phyloP scores from a whole-genome alignment of 805 yeast species.

The Wickerhamiella occidentalis region DNA sequence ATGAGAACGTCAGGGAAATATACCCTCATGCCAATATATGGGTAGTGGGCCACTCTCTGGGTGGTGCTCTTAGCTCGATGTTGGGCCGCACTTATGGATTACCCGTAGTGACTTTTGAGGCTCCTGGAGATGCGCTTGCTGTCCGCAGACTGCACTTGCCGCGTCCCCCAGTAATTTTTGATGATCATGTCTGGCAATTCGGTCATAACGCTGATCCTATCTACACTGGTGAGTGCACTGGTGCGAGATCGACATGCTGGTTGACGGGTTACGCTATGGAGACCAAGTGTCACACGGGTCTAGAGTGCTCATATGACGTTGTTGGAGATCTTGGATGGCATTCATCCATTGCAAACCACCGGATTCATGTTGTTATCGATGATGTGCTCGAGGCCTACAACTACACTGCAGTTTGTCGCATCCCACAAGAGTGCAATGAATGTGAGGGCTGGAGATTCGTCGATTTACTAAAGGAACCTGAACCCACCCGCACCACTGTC shows the following conservation, averaged over 20 bases:
- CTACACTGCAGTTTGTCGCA: slow-evolving; percentile 58
- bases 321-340: slow-evolving; percentile 86
- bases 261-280: slow-evolving; percentile 96
- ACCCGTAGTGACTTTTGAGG: slow-evolving; percentile 83
- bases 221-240: slow-evolving; percentile 92
- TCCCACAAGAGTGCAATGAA: slow-evolving; percentile 66
- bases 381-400: slow-evolving; percentile 62
- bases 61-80: slow-evolving; percentile 73
- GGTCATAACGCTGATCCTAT: slow-evolving; percentile 98
- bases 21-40: slow-evolving; percentile 70
- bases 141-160: slow-evolving; percentile 79
- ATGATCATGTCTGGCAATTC: slow-evolving; percentile 85
- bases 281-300: slow-evolving; percentile 85
- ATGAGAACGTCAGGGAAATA: slow-evolving; percentile 49
- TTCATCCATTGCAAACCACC: slow-evolving; percentile 74
- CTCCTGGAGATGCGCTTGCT: slow-evolving; percentile 86
- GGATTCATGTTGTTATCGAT: slow-evolving; percentile 83
- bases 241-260: slow-evolving; percentile 79
- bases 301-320: slow-evolving; percentile 76
- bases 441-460: slow-evolving; percentile 82
- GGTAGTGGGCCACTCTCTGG: slow-evolving; percentile 92
- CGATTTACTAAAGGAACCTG: slow-evolving; percentile 16
- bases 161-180: slow-evolving; percentile 70
- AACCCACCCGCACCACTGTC: slow-evolving; percentile 14
- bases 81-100: slow-evolving; percentile 81